phyloP scores from a whole-genome alignment of 164 flowering plant genomes.

The Aristolochia contorta region DNA sequence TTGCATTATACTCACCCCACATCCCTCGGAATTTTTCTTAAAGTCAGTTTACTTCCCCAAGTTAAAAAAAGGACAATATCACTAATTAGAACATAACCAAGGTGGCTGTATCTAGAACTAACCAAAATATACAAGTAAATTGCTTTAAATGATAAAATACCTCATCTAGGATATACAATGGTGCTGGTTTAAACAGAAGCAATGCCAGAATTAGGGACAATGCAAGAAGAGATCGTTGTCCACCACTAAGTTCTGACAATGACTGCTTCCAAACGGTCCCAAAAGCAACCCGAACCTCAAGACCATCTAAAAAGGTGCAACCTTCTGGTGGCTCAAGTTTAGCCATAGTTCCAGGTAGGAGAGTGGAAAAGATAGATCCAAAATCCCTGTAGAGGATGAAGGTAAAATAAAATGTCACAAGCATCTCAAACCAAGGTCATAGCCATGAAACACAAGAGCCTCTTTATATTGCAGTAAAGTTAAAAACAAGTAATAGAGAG shows the following conservation, averaged over 20 bases:
- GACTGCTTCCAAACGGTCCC: slow-evolving; percentile 99
- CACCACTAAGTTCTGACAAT: slow-evolving; percentile 96
- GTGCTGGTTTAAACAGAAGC: slow-evolving; percentile 98
- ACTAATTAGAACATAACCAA: too few relatives aligned
- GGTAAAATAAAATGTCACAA: neutral
- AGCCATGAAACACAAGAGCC: neutral
- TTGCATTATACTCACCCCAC: too few relatives aligned
- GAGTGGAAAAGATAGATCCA: slow-evolving; percentile 95
- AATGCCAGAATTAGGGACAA: slow-evolving; percentile 87
- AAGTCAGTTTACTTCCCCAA: too few relatives aligned
- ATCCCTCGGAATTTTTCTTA: too few relatives aligned
- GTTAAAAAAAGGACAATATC: too few relatives aligned
- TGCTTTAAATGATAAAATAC: slow-evolving; percentile 19
- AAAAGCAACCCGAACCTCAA: slow-evolving; percentile 97
- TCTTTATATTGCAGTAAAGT: neutral
- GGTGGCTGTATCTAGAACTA: neutral
- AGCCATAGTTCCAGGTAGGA: slow-evolving; percentile 92
- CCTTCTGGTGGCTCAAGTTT: slow-evolving; percentile 98
- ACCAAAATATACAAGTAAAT: neutral
- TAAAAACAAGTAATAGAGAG: neutral
- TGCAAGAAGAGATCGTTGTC: slow-evolving; percentile 91
- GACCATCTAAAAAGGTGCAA: slow-evolving; percentile 88
- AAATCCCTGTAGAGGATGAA: slow-evolving; percentile 52
- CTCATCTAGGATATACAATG: slow-evolving; percentile 96
- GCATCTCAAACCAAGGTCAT: neutral